Evolutionary conservation across 805 yeast genomes (phyloP).

Genomic region (Candida stauntonica): DNA sequence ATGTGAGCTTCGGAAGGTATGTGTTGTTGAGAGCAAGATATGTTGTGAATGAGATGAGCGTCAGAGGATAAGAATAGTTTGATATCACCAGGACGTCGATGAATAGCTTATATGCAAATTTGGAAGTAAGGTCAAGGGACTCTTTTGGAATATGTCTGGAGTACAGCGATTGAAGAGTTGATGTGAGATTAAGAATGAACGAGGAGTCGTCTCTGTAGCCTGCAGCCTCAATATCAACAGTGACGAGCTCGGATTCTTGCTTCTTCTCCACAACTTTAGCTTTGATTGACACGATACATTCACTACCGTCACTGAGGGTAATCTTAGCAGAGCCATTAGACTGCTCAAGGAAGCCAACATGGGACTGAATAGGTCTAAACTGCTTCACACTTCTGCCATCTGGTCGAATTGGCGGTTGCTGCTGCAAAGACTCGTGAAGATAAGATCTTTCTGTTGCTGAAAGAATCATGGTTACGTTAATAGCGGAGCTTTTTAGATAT

Average conservation of each 20-base stretch:
- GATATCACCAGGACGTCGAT: slow-evolving; percentile 80
- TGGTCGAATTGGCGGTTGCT: slow-evolving; percentile 66
- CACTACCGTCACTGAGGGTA: slow-evolving; percentile 84
- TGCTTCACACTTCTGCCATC: slow-evolving; percentile 76
- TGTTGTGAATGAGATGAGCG: slow-evolving; percentile 72
- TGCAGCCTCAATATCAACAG: slow-evolving; percentile 76
- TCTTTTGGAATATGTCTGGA: slow-evolving; percentile 47
- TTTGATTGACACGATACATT: slow-evolving; percentile 88
- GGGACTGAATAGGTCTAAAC: slow-evolving; percentile 83
- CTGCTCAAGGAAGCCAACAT: slow-evolving; percentile 73
- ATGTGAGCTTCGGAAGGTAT: slow-evolving; percentile 63
- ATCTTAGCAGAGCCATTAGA: slow-evolving; percentile 93
- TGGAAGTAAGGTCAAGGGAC: slow-evolving; percentile 59
- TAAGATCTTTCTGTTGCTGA: slow-evolving; percentile 77
- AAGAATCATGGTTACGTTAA: slow-evolving; percentile 44
- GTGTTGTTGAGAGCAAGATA: slow-evolving; percentile 82
- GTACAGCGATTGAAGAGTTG: slow-evolving; percentile 53
- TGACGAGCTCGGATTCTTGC: slow-evolving; percentile 46
- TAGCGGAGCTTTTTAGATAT: no score
- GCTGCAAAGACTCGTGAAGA: slow-evolving; percentile 64
- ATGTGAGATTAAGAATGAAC: slow-evolving; percentile 57
- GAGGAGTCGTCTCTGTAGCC: slow-evolving; percentile 79
- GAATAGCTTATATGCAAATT: slow-evolving; percentile 69
- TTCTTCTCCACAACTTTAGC: slow-evolving; percentile 64
- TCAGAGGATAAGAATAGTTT: slow-evolving; percentile 74